phyloP scores from a whole-genome alignment of 108 stramenopile genomes.

The Schizochytrium sp. region DNA sequence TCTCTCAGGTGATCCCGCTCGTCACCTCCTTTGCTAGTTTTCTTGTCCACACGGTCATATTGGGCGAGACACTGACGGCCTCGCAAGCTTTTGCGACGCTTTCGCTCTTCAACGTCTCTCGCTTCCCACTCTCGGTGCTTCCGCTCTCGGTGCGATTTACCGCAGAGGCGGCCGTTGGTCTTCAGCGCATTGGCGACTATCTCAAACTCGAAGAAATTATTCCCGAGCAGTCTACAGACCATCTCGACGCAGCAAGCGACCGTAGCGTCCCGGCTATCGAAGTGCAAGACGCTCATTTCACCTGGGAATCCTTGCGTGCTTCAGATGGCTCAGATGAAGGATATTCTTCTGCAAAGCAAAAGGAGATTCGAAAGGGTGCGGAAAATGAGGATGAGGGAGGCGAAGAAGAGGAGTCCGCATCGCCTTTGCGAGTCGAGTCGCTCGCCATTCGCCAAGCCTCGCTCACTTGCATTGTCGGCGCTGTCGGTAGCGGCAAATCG shows the following conservation, averaged over 20 bases:
- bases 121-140: neutral
- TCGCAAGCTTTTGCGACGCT: neutral
- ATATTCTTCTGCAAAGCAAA: too few relatives aligned
- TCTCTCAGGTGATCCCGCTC: neutral
- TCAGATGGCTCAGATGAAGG: neutral
- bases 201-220: neutral
- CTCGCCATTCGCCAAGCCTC: slow-evolving; percentile 61
- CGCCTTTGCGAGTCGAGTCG: slow-evolving; percentile 15
- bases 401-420: neutral
- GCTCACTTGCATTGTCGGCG: slow-evolving; percentile 77
- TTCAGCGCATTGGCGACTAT: neutral
- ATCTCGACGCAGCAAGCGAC: neutral
- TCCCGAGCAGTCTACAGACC: neutral
- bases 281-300: neutral
- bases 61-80: neutral
- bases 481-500: slow-evolving; percentile 77
- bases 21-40: neutral
- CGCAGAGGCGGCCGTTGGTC: neutral
- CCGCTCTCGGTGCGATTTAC: neutral
- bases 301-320: neutral
- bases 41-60: neutral
- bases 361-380: too few relatives aligned
- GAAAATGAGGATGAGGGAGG: neutral
- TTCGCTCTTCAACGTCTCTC: neutral
- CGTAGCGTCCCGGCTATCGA: neutral